Base-by-base conservation (phyloP, 441 rosid genomes). In the Metrosideros polymorpha region DNA sequence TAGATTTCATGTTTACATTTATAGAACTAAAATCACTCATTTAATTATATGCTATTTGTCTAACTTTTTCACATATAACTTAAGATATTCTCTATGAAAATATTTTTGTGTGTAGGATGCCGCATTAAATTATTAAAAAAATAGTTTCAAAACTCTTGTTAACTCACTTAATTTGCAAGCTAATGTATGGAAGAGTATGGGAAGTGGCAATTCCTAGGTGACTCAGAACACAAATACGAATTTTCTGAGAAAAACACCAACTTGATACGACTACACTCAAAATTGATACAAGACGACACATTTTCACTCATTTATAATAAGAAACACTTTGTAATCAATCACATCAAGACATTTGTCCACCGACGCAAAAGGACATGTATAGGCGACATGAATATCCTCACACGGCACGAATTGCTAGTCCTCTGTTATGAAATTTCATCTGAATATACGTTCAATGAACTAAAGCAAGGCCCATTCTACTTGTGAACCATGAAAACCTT, bases 251-350 rank as follows among this genome's bases (percentile, higher is more conserved):
- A 61, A 30, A 30, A 17, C 6, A 7, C 4, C 12, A 61, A 61
- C 39, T 59, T 29, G 22, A 29, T 29, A 15, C 0, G 39, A 59
- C 12, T 59, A 61, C 30, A 30, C n/a, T n/a, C n/a, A n/a, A n/a
- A n/a, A n/a, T n/a, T 30, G 12, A 7, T 24, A 7, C 0, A 0
- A 2, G 6, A 30, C 30, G 42, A 61, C 75, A 61, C 5, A 1
- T 17, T 30, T 30, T 30, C 2, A 6, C 39, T 61, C 22, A 50
- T 61, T 61, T 56, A 29, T 15, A 29, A 30, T 61, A 42, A 15
- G 42, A 8, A 30, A 30, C 42, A 7, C 24, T 7, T 4, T 61
- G 24, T 61, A 61, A 61, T 61, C 9, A 7, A 30, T 61, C 9
- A 7, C 3, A 61, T 30, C 6, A 0, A 1, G 30, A 15, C 71